These are phyloP conservation scores for Cladobotryum mycophilum DNA, from an alignment of 2,329 filamentous ascomycete genomes.

Conservation along the genomic window DNA sequence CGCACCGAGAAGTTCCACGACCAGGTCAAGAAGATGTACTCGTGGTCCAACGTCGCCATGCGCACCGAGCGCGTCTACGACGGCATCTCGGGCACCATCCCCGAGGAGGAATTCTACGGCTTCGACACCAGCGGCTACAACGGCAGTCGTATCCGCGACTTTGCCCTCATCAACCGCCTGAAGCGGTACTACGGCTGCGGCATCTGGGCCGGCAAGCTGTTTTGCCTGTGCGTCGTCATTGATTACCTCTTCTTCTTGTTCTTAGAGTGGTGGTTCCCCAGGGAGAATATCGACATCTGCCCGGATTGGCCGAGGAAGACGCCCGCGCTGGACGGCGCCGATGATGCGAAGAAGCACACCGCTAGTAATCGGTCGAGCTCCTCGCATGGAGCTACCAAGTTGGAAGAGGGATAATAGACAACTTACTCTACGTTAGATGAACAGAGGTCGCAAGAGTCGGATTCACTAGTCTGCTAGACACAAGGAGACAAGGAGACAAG, in stretches of 20 bases:
- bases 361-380: slow-evolving; percentile 28
- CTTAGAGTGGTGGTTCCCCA: slow-evolving; percentile 79
- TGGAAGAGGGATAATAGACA: slow-evolving; percentile 12
- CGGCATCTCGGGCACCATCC: slow-evolving; percentile 80
- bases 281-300: slow-evolving; percentile 80
- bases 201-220: slow-evolving; percentile 96
- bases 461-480: not conserved
- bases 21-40: slow-evolving; percentile 97
- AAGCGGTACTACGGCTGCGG: slow-evolving; percentile 98
- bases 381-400: slow-evolving; percentile 23
- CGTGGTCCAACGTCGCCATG: slow-evolving; percentile 90
- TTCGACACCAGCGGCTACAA: slow-evolving; percentile 66
- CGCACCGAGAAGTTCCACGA: slow-evolving; percentile 93
- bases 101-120: slow-evolving; percentile 82
- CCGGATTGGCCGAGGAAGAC: slow-evolving; percentile 84
- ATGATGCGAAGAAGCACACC: slow-evolving; percentile 20
- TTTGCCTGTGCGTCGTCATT: slow-evolving; percentile 88
- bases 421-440: not conserved
- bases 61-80: slow-evolving; percentile 94
- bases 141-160: slow-evolving; percentile 70
- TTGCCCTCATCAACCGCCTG: slow-evolving; percentile 86
- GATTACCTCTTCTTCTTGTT: slow-evolving; percentile 89
- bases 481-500: no score
- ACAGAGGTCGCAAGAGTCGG: not conserved
- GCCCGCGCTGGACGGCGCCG: slow-evolving; percentile 24